Base-by-base conservation (phyloP, 495 filamentous ascomycete species). In the Massariosphaeria phaeospora region DNA sequence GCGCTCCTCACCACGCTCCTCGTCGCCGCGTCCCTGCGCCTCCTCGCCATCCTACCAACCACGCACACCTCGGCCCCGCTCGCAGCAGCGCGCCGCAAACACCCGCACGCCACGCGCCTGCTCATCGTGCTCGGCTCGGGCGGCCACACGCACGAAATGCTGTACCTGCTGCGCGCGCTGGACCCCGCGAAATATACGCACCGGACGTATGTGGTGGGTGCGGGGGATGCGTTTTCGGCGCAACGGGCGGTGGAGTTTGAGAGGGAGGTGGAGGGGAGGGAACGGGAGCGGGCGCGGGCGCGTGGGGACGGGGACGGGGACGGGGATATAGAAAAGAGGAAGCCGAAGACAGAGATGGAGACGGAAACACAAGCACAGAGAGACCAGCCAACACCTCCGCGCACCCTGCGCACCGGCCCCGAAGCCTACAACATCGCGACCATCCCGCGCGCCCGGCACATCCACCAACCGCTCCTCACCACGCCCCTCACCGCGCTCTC, bases 111-210 rank as follows among this genome's bases (percentile, higher is more conserved):
- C 8, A 77, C 80, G 27, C 90, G 89, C 68, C 73, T 93, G 41
- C 73, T 95, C 21, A 76, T 94, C 51, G 80, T 96, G 45, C 84
- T 96, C 46, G 93, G 93, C 33, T 91, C 86, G 24, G 93, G 93
- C 51, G 93, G 93, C 3, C 93, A 98, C 73, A 96, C 91, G 1
- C 80, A 88, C 11, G 93, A 98, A 73, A 94, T 97, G 87, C 73
- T 96, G 38, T 80, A 83, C 54, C 83, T 94, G 70, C 75, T 97
- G 21, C 67, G 76, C 21, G 72, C 76, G 24, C 70, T 72, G 38
- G 63, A 67, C 31, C 53, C 49, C n/a, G 43, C 59, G 18, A 66
- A 77, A 18, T 66, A 78, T 48, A 66, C 69, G 0, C 82, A 86
- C 64, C 81, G 93, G 17, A 91, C 86, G 48, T 98, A 95, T 68